Evolutionary conservation across 1,284 basidiomycete species (phyloP), one percentile per base, ranked within the genome.

Genomic region (Psilocybe mexicana): DNA sequence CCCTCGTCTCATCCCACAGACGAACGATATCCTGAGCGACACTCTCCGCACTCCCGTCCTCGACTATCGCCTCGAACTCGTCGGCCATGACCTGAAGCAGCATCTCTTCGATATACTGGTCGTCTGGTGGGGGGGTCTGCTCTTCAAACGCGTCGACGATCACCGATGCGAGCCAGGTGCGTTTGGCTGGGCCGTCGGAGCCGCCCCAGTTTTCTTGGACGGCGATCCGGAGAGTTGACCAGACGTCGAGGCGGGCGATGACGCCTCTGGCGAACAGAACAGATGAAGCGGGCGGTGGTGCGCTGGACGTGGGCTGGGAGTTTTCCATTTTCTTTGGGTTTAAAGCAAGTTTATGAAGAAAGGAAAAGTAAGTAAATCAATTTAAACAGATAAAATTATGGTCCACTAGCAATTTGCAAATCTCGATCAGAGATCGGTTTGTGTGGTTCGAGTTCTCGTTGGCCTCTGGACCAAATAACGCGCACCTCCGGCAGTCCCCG

Each of bases 121-220:
- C 80, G 66, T 94, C 93, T 0, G 90, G 86, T 1, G 77, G 67
- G 6, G 79, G 74, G 33, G 74, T 70, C 55, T 77, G 73, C 40
- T 81, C 75, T 66, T 94, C 92, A 70, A 95, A 96, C 23, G 87
- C 83, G 72, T 96, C 94, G 58, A 96, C 87, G 65, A 96, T 80
- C 47, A 84, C 84, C 7, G 86, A 86, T 18, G 91, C 91, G 26
- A 96, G 79, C 89, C 92, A 94, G 7, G 82, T 86, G 59, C 87
- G 84, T 74, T 95, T 94, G 61, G 85, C 80, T 12, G 72, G 61
- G 2, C 79, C 77, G 40, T 85, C 82, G 25, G 87, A 80, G 2
- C 92, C 93, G 43, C 93, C 94, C 93, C 93, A 95, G 63, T 77
- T 74, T 67, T 94, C 84, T 57, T 88, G 83, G 42, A 96, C 85